Conservation (phyloP, 192 early-diverging fungal genomes). For the Backusella psychrophila region DNA sequence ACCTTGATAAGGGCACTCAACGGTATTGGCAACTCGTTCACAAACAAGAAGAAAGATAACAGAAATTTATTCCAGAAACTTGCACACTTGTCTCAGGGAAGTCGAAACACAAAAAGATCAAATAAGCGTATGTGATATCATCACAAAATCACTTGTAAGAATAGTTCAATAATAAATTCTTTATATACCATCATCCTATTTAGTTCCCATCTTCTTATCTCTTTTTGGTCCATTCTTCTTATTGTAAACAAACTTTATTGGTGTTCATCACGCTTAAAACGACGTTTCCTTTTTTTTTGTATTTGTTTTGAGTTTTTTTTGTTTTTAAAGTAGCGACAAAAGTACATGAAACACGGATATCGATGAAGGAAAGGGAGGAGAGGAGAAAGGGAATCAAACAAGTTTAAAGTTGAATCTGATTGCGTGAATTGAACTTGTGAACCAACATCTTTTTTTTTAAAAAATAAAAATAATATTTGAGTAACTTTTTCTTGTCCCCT, state of each 20-base stretch:
- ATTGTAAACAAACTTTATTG: background rate
- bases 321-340: constrained; percentile 9
- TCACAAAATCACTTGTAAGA: background rate
- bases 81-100: background rate
- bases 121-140: background rate
- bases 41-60: background rate
- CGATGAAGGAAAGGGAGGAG: background rate
- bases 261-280: background rate
- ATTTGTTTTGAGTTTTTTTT: constrained; percentile 2
- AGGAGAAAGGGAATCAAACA: background rate
- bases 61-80: background rate
- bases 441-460: constrained; percentile 28
- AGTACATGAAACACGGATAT: constrained; percentile 11
- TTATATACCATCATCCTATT: background rate
- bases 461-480: background rate
- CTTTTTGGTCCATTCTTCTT: background rate
- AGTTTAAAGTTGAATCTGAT: constrained; percentile 37
- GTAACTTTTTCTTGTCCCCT: background rate
- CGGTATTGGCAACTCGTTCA: constrained; percentile 19
- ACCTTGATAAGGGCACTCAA: constrained; percentile 53
- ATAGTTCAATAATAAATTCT: background rate
- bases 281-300: background rate
- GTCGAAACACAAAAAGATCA: background rate
- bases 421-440: constrained; percentile 38
- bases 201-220: background rate